Evolutionary conservation across 805 yeast species (phyloP).

Genomic region (Pichia heedii): DNA sequence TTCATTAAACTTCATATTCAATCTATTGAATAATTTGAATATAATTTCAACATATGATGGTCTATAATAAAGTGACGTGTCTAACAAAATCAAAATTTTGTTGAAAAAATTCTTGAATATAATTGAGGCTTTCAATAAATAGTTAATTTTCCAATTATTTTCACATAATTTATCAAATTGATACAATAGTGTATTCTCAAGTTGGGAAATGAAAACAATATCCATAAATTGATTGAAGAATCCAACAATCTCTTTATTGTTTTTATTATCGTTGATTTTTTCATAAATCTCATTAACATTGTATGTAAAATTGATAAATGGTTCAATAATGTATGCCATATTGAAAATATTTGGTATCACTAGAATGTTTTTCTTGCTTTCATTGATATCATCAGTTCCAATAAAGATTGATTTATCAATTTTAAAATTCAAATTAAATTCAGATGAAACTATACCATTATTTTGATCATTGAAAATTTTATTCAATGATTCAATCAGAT

Average conservation of each 20-base stretch:
- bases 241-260: slow-evolving; percentile 24
- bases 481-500: slow-evolving; percentile 6
- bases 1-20: slow-evolving; percentile 26
- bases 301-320: slow-evolving; percentile 59
- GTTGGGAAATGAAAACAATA: slow-evolving; percentile 50
- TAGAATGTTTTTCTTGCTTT: slow-evolving; percentile 51
- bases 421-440: slow-evolving; percentile 17
- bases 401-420: slow-evolving; percentile 37
- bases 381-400: slow-evolving; percentile 40
- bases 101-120: slow-evolving; percentile 40
- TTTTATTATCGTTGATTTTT: slow-evolving; percentile 5
- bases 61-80: slow-evolving; percentile 53
- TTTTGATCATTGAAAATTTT: slow-evolving; percentile 6
- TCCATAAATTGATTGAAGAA: slow-evolving; percentile 63
- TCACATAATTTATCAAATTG: slow-evolving; percentile 43
- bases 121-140: slow-evolving; percentile 34
- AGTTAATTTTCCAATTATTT: slow-evolving; percentile 21
- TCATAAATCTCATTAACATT: slow-evolving; percentile 41
- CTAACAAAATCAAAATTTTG: slow-evolving; percentile 42
- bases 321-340: slow-evolving; percentile 70
- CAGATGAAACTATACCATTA: slow-evolving; percentile 1
- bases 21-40: slow-evolving; percentile 32
- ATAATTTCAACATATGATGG: slow-evolving; percentile 42
- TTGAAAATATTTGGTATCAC: slow-evolving; percentile 68
- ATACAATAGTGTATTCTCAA: slow-evolving; percentile 45